A percentile compares a stretch with the other conserved stretches of the same genome.
Evolutionary conservation across 2,329 filamentous ascomycete species (phyloP).

Genomic region (Ophiosphaerella narmari): DNA sequence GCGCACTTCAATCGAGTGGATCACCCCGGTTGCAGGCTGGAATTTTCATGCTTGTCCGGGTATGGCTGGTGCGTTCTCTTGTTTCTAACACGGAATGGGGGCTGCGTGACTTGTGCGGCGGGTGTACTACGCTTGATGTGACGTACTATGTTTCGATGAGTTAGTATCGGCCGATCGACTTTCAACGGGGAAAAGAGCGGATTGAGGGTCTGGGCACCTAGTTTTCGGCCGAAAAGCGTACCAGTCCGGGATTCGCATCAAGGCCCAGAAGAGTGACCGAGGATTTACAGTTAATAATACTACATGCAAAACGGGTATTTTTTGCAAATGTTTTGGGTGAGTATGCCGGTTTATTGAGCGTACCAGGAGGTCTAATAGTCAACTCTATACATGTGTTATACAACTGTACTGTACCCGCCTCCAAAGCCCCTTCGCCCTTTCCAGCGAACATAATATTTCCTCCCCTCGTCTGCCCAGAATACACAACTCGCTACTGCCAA

Average conservation of each 20-base stretch:
- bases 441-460: slow-evolving; percentile 69
- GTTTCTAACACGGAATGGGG: neutral
- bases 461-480: slow-evolving; percentile 90
- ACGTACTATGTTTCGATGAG: slow-evolving; percentile 9
- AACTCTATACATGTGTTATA: slow-evolving; percentile 28
- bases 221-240: no score
- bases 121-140: slow-evolving; percentile 5
- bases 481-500: slow-evolving; percentile 81
- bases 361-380: neutral
- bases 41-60: neutral
- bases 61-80: neutral
- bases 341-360: no score
- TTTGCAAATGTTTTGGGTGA: no score
- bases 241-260: neutral
- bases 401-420: slow-evolving; percentile 46
- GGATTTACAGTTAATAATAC: neutral
- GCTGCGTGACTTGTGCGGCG: slow-evolving; percentile 3
- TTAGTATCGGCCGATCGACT: neutral
- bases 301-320: neutral
- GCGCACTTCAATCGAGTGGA: neutral
- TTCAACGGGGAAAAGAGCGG: slow-evolving; percentile 3
- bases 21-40: neutral
- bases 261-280: neutral
- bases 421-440: slow-evolving; percentile 38
- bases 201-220: slow-evolving; percentile 1